phyloP scores from a whole-genome alignment of 1,284 basidiomycete species.

The Lignosus rhinocerotis region DNA sequence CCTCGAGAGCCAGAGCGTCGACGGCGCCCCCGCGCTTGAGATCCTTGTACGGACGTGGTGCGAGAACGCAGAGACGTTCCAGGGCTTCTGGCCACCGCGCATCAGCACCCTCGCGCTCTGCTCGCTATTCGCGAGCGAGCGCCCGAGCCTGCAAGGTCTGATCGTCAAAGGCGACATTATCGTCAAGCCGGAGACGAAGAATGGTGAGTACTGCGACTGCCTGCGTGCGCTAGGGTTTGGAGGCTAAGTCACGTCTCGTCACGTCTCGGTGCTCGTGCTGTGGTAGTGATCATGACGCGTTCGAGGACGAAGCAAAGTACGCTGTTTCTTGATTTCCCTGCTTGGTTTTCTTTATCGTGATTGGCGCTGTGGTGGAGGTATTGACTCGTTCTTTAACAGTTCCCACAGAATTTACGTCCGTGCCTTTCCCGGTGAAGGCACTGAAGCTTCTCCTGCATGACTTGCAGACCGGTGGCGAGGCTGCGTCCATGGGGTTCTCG shows the following conservation, averaged over 20 bases:
- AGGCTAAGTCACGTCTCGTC: conserved; percentile 17
- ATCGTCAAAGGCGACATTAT: conserved; percentile 93
- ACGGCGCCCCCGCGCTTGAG: conserved; percentile 68
- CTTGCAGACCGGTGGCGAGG: conserved; percentile 72
- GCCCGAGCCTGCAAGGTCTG: conserved; percentile 61
- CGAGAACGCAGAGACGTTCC: conserved; percentile 91
- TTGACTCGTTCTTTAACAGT: conserved; percentile 42
- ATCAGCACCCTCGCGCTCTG: conserved; percentile 83
- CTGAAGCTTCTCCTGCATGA: conserved; percentile 89
- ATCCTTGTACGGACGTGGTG: conserved; percentile 89
- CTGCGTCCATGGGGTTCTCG: conserved; percentile 58
- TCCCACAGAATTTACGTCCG: conserved; percentile 82
- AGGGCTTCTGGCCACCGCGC: conserved; percentile 90
- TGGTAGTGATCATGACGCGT: conserved; percentile 90
- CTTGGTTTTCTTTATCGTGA: not conserved
- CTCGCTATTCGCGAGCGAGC: conserved; percentile 71
- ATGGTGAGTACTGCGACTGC: conserved; percentile 56
- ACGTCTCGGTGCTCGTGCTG: conserved; percentile 1
- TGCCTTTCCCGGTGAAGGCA: conserved; percentile 89
- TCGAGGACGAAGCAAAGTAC: conserved; percentile 85
- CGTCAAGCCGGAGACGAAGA: conserved; percentile 73
- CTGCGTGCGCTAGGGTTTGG: conserved; percentile 19
- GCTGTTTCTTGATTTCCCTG: conserved; percentile 31
- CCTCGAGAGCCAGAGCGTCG: conserved; percentile 63
- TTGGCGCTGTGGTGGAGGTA: not conserved